Percentiles rank a stretch among this genome's conserved stretches.
Conservation (phyloP, 2,329 filamentous ascomycete genomes). For the Clonostachys rhizophaga region DNA sequence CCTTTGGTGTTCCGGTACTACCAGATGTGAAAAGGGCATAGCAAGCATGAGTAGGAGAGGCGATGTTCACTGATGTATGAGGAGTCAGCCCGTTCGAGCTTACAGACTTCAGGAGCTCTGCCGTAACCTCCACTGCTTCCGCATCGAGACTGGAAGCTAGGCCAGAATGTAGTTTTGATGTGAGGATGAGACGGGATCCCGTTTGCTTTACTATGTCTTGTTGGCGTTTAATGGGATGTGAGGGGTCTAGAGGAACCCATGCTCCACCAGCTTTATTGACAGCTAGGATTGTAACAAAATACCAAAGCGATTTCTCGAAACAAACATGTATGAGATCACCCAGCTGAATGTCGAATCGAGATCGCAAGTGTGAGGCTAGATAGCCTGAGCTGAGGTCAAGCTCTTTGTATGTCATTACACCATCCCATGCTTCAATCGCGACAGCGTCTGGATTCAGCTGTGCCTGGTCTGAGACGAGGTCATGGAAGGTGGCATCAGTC, state of each 20-base stretch:
- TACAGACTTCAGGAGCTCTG: background rate
- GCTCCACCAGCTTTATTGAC: constrained; percentile 15
- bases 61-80: constrained; percentile 6
- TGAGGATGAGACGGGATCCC: background rate
- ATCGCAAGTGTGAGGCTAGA: constrained; percentile 5
- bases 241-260: constrained; percentile 11
- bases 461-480: constrained; percentile 28
- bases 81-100: constrained; percentile 11
- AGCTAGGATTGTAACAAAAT: constrained; percentile 10
- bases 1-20: constrained; percentile 13
- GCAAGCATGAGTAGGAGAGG: constrained; percentile 7
- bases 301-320: constrained; percentile 11
- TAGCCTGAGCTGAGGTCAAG: constrained; percentile 9
- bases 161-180: background rate
- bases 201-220: constrained; percentile 1
- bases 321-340: constrained; percentile 8
- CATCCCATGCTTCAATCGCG: constrained; percentile 37
- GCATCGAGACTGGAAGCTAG: background rate
- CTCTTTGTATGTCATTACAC: constrained; percentile 28
- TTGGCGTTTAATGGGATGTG: background rate
- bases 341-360: background rate
- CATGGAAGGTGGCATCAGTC: constrained; percentile 24
- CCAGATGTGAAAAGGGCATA: constrained; percentile 11
- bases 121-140: background rate
- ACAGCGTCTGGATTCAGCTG: constrained; percentile 14